phyloP scores from a whole-genome alignment of 371 early-diverging fungal genomes.

The Mucor irregularis region DNA sequence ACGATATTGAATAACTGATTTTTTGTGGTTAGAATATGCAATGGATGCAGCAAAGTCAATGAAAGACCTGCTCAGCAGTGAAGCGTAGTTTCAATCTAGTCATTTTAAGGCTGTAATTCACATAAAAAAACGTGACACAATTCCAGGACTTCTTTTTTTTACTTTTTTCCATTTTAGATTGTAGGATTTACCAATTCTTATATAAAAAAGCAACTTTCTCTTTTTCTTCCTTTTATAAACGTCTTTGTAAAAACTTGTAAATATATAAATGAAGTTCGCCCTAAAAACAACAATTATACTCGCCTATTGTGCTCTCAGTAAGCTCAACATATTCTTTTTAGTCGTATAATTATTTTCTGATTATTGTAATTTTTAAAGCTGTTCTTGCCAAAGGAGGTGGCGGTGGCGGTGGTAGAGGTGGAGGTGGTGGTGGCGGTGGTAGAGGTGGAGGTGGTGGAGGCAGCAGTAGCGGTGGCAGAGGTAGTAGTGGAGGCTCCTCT shows the following conservation, averaged over 20 bases:
- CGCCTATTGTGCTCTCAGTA: constrained; percentile 16
- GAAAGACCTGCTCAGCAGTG: constrained; percentile 4
- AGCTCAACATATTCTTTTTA: neutral
- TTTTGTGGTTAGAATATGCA: neutral
- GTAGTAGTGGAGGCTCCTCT: constrained; percentile 22
- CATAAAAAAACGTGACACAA: too few relatives aligned
- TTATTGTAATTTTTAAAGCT: constrained; percentile 9
- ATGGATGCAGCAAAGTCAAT: neutral
- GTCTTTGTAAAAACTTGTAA: neutral
- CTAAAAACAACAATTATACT: constrained; percentile 9
- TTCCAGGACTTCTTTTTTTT: constrained; percentile 3
- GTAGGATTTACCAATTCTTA: neutral
- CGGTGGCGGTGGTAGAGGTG: constrained; percentile 26
- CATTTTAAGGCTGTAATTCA: too few relatives aligned
- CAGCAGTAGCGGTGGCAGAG: constrained; percentile 25
- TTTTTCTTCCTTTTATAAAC: neutral
- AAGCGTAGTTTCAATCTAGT: too few relatives aligned
- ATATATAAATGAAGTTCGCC: constrained; percentile 1
- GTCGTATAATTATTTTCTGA: neutral
- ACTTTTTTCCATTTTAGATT: neutral
- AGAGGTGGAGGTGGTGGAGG: constrained; percentile 17
- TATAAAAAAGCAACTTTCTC: too few relatives aligned
- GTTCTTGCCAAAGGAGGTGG: constrained; percentile 29
- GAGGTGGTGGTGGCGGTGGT: constrained; percentile 23
- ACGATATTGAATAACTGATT: neutral